Evolutionary conservation across 306 rosid species (phyloP).

Genomic region (Medicago arabica): DNA sequence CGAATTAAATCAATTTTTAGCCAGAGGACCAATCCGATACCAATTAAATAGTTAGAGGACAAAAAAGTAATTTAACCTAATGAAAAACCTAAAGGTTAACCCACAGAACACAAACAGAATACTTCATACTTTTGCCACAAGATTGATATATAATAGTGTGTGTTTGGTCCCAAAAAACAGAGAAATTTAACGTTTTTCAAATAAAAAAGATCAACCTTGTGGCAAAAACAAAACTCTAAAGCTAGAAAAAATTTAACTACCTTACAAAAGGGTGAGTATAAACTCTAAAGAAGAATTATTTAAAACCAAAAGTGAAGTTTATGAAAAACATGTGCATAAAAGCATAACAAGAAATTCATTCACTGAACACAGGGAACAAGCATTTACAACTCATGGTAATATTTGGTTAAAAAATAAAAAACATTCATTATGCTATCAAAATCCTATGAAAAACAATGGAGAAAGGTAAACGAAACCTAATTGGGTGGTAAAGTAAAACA

Average conservation of each 20-base stretch:
- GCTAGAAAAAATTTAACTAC: not conserved
- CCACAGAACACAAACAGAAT: too few relatives aligned
- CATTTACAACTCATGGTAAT: not conserved
- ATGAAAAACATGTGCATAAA: not conserved
- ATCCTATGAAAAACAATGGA: not conserved
- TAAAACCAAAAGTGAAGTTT: not conserved
- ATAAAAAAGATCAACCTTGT: too few relatives aligned
- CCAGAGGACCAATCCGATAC: too few relatives aligned
- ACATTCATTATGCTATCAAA: not conserved
- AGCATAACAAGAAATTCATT: slow-evolving; percentile 9
- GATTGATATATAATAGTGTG: too few relatives aligned
- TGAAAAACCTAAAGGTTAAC: not conserved
- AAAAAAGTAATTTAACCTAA: too few relatives aligned
- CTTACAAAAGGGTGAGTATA: slow-evolving; percentile 3
- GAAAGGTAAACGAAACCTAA: not conserved
- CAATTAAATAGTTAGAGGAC: too few relatives aligned
- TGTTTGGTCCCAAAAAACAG: too few relatives aligned
- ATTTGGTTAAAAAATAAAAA: too few relatives aligned
- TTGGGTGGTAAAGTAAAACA: not conserved
- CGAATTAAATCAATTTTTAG: too few relatives aligned
- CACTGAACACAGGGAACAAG: not conserved
- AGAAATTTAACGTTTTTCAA: too few relatives aligned
- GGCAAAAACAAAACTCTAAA: not conserved
- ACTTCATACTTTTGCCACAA: too few relatives aligned
- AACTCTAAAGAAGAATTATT: not conserved